Base-by-base conservation (phyloP, 2,329 filamentous ascomycete species). In the Colletotrichum musicola region DNA sequence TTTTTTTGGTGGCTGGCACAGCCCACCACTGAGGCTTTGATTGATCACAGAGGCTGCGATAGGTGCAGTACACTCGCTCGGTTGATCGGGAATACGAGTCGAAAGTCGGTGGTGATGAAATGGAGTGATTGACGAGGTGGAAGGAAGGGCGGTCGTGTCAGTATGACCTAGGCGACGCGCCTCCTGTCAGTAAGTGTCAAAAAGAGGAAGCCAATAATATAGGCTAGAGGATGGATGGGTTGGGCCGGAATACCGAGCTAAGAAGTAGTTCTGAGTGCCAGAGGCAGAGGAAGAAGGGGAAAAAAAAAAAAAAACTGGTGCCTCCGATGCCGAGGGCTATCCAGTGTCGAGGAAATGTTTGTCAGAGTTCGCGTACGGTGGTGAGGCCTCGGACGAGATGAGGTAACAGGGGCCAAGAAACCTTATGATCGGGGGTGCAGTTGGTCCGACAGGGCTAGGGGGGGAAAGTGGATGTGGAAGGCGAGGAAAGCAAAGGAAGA, bases 381-480 rank as follows among this genome's bases (percentile, higher is more conserved):
- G 51, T 59, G 25, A 61, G 65, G 66, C 65, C 66, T 68, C 55
- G 66, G 62, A 65, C 50, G 55, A 68, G 66, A 68, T 68, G 66
- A 66, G 66, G 66, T 68, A 66, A 68, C 66, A 68, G 62, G 66
- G 66, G 66, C 62, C 66, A 68, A 68, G 65, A 68, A 68, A 68
- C 65, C 65, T 68, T 65, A 62, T 62, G 65, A 68, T 68, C 65
- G 65, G 65, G 65, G 62, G 30, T 68, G 65, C 62, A 68, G 65
- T 60, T 65, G 65, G 65, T 50, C 65, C 65, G 65, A 62, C 65
- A 68, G 65, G 65, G 65, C 65, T 68, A 68, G 62, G 62, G 27
- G 49, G 38, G 51, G 63, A 56, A 58, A 51, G 65, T 63, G 42
- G 30, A 51, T 6, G 18, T 20, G 35, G 44, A 25, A 38, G 35